Evolutionary conservation across 257 asterid species (phyloP).

Genomic region (Penstemon eatonii): DNA sequence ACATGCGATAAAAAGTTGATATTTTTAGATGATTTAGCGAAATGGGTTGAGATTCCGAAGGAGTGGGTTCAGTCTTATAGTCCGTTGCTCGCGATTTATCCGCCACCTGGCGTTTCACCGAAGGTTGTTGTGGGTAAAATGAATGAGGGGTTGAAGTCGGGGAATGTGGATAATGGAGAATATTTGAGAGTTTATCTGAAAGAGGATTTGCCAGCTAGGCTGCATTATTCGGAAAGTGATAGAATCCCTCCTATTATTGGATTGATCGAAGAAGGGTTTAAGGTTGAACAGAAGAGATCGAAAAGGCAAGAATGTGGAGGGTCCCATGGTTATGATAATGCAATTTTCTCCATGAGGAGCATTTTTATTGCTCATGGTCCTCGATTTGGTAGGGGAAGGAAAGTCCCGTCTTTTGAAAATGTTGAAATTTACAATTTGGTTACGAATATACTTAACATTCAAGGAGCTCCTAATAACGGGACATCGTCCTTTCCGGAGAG

Average conservation of each 20-base stretch:
- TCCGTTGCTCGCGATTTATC: constrained; percentile 72
- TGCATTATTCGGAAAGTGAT: constrained; percentile 60
- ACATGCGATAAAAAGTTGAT: constrained; percentile 70
- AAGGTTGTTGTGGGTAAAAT: constrained; percentile 55
- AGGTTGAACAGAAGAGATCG: constrained; percentile 56
- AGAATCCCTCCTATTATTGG: constrained; percentile 71
- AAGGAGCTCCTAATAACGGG: constrained; percentile 76
- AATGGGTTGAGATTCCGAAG: constrained; percentile 51
- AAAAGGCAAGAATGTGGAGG: constrained; percentile 74
- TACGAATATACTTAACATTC: constrained; percentile 44
- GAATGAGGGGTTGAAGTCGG: constrained; percentile 59
- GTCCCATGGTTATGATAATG: constrained; percentile 78
- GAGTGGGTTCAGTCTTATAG: constrained; percentile 60
- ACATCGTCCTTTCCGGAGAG: constrained; percentile 46
- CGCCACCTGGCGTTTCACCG: constrained; percentile 40
- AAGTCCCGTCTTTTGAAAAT: constrained; percentile 75
- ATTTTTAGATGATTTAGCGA: constrained; percentile 56
- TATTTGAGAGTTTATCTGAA: constrained; percentile 63
- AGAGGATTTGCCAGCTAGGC: constrained; percentile 68
- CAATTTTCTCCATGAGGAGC: constrained; percentile 70
- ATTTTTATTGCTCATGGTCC: constrained; percentile 80
- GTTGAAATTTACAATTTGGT: constrained; percentile 77
- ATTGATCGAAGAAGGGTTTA: constrained; percentile 61
- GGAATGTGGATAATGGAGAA: constrained; percentile 54
- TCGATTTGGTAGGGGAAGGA: constrained; percentile 55